These are phyloP conservation scores for Canavalia ensiformis DNA, from an alignment of 306 rosid species.

Conservation along the genomic window DNA sequence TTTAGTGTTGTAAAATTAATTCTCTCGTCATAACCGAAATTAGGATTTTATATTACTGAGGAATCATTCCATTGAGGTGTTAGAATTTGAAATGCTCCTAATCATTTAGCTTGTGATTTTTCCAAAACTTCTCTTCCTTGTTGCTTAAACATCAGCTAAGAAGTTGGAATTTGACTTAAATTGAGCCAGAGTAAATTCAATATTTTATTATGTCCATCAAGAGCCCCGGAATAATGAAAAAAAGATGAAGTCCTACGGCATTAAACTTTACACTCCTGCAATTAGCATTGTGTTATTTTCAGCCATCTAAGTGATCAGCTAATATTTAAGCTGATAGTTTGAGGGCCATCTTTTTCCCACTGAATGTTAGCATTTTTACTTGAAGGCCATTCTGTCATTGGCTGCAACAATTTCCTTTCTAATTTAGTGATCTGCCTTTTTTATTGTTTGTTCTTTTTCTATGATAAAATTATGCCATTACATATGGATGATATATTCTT, in stretches of 20 bases:
- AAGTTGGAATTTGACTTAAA: too few relatives aligned
- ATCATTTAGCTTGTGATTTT: neutral
- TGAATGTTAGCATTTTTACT: neutral
- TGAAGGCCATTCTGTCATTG: neutral
- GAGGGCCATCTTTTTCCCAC: too few relatives aligned
- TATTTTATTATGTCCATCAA: too few relatives aligned
- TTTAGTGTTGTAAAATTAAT: neutral
- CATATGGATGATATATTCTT: slow-evolving; percentile 3
- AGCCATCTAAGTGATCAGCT: too few relatives aligned
- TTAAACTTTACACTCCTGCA: too few relatives aligned
- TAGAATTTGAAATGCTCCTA: neutral
- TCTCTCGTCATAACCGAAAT: neutral
- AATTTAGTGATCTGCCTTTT: neutral
- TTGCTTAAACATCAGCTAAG: too few relatives aligned
- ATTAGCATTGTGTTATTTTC: too few relatives aligned
- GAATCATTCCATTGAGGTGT: neutral
- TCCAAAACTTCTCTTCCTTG: too few relatives aligned
- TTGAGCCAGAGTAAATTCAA: too few relatives aligned
- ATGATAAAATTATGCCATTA: slow-evolving; percentile 17
- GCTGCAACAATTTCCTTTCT: neutral
- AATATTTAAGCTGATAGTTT: too few relatives aligned
- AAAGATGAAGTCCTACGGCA: too few relatives aligned
- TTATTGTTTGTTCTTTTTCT: neutral
- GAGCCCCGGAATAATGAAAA: too few relatives aligned
- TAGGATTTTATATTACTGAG: neutral